Conservation (phyloP, 2,329 filamentous ascomycete genomes). For the Incumbomyces lentus region DNA sequence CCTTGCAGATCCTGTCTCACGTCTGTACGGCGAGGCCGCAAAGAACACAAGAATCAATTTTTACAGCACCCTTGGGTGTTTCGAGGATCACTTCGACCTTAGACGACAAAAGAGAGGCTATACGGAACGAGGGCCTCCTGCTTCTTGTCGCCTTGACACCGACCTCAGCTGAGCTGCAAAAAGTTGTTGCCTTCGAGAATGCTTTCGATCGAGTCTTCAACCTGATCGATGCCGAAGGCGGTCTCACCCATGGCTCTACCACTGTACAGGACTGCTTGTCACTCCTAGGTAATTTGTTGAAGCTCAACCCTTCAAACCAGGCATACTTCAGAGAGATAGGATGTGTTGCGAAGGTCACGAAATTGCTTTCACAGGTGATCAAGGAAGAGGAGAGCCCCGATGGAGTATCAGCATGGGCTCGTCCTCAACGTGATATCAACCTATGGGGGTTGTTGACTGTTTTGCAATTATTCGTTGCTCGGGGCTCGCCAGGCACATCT, state of each 20-base stretch:
- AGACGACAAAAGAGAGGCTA: slow-evolving; percentile 74
- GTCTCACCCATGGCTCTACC: slow-evolving; percentile 69
- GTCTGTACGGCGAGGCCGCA: slow-evolving; percentile 79
- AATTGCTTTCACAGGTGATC: slow-evolving; percentile 54
- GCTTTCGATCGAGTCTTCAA: slow-evolving; percentile 79
- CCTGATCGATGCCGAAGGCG: slow-evolving; percentile 73
- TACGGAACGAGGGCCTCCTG: slow-evolving; percentile 77
- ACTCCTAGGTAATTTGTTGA: slow-evolving; percentile 76
- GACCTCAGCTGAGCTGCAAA: slow-evolving; percentile 78
- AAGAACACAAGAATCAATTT: slow-evolving; percentile 86
- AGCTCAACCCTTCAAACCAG: slow-evolving; percentile 83
- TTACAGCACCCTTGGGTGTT: slow-evolving; percentile 78
- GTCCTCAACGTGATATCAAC: slow-evolving; percentile 75
- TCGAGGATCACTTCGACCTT: slow-evolving; percentile 73
- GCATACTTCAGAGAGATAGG: slow-evolving; percentile 87
- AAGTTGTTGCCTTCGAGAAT: slow-evolving; percentile 89
- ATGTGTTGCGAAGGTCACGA: slow-evolving; percentile 61
- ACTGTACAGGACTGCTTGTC: slow-evolving; percentile 89
- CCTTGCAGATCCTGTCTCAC: slow-evolving; percentile 75
- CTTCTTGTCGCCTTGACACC: slow-evolving; percentile 82
- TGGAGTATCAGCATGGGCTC: slow-evolving; percentile 62
- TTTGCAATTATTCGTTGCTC: slow-evolving; percentile 71
- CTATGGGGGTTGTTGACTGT: slow-evolving; percentile 82
- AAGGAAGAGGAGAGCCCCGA: slow-evolving; percentile 42
- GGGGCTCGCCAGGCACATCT: slow-evolving; percentile 67